Base-by-base conservation (phyloP, 441 rosid species). In the Geranium incanum region DNA sequence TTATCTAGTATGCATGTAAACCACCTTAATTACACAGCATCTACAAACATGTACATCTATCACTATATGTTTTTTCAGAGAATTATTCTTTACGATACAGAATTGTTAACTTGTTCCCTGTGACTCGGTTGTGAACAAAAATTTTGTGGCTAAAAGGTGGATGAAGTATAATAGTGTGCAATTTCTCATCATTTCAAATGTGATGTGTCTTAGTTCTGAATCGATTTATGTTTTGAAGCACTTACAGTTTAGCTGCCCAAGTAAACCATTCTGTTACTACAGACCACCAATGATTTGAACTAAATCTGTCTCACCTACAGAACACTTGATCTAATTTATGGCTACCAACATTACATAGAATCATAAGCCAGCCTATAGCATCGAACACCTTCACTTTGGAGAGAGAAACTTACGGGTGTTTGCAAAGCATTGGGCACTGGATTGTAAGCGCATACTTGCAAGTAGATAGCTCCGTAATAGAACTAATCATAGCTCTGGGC, bases 381-480 rank as follows among this genome's bases (percentile, higher is more conserved):
- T 43, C 12, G 50, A 43, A 41, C 45, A 41, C 9, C 9, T 41
- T 41, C 45, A 5, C 45, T 41, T 8, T 4, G 45, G 3, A 23
- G 71, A 23, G 71, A 33, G 78, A 63, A 36, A 78, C 97, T 74
- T 85, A 91, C 97, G 86, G 92, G 77, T 91, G 97, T 86, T 86
- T 90, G 92, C 98, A 94, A 62, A 94, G 89, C 83, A 78, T 82
- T 45, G 97, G 95, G 70, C 83, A 78, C 69, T 90, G 98, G 43
- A 94, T 76, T 21, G 97, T 91, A 66, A 94, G 78, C 4, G 98
- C 97, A 70, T 94, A 94, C 82, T 88, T 94, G 94, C 98, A 92
- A 33, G 98, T 92, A n/a, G 98, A 94, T 72, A 94, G 73, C 84
- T 92, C 97, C 1, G 97, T 92, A 77, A 94, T 76, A 11, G 97